Evolutionary conservation across 2,329 filamentous ascomycete species (phyloP).

Genomic region (Talaromyces albobiverticillius): DNA sequence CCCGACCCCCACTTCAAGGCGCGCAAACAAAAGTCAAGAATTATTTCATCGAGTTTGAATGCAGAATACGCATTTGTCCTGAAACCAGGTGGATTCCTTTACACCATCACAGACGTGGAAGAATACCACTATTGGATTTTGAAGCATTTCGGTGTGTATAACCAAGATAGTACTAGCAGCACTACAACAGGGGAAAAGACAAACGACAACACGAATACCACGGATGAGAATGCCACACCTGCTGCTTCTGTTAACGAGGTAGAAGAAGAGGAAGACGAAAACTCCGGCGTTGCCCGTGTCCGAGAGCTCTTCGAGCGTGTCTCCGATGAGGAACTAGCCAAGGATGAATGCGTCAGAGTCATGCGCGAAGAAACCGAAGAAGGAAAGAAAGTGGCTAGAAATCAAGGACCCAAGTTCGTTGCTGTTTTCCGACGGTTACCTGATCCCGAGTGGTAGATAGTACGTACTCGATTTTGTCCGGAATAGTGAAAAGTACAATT

Average conservation of each 20-base stretch:
- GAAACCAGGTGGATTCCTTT: slow-evolving; percentile 78
- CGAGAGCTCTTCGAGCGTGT: slow-evolving; percentile 71
- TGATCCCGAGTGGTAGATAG: slow-evolving; percentile 67
- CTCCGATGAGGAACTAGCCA: slow-evolving; percentile 51
- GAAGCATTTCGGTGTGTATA: slow-evolving; percentile 61
- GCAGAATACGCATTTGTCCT: slow-evolving; percentile 92
- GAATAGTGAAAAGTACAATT: background rate
- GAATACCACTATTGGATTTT: slow-evolving; percentile 94
- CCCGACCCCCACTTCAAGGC: slow-evolving; percentile 98
- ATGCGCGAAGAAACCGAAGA: slow-evolving; percentile 85
- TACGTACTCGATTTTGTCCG: background rate
- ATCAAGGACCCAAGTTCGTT: slow-evolving; percentile 86
- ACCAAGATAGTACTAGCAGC: background rate
- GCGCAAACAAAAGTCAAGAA: slow-evolving; percentile 93
- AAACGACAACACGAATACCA: slow-evolving; percentile 42
- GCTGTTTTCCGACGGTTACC: slow-evolving; percentile 79
- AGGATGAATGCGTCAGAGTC: slow-evolving; percentile 58
- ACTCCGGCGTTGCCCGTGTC: slow-evolving; percentile 58
- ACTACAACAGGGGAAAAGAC: background rate
- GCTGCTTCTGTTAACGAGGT: slow-evolving; percentile 72
- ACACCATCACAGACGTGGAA: slow-evolving; percentile 97
- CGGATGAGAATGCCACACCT: slow-evolving; percentile 54
- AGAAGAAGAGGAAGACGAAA: slow-evolving; percentile 68
- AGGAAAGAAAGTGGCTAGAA: slow-evolving; percentile 91
- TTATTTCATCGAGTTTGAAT: slow-evolving; percentile 82